phyloP scores from a whole-genome alignment of 2,329 filamentous ascomycete genomes.

The Emmonsiellopsis sp. region DNA sequence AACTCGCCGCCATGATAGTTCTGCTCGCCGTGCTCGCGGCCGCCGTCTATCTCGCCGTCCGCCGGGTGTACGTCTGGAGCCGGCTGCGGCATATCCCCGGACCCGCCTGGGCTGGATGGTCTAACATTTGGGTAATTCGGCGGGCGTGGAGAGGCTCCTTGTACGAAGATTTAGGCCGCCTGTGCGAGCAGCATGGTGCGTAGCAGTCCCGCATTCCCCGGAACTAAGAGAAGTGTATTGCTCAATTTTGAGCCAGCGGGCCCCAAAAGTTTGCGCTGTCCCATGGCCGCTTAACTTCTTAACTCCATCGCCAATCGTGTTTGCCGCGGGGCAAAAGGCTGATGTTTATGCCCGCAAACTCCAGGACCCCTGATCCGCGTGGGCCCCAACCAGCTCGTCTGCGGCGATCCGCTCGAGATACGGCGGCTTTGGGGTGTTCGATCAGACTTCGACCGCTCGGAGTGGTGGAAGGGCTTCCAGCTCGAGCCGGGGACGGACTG shows the following conservation, averaged over 20 bases:
- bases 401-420: constrained; percentile 1
- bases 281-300: neutral
- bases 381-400: constrained; percentile 6
- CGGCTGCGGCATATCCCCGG: constrained; percentile 3
- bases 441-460: constrained; percentile 3
- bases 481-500: constrained; percentile 2
- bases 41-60: neutral
- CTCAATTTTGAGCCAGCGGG: neutral
- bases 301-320: neutral
- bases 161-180: constrained; percentile 1
- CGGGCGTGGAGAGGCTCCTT: constrained; percentile 2
- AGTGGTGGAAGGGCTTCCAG: constrained; percentile 6
- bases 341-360: neutral
- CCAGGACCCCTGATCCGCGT: constrained; percentile 5
- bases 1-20: neutral
- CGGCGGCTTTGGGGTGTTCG: constrained; percentile 5
- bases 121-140: constrained; percentile 1
- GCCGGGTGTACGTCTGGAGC: neutral
- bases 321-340: neutral
- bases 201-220: neutral
- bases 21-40: neutral
- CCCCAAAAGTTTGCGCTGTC: neutral
- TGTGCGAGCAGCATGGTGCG: constrained; percentile 1
- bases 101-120: neutral
- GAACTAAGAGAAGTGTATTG: neutral